Conservation (phyloP, 768 basidiomycete genomes). For the Mycena epipterygia region DNA sequence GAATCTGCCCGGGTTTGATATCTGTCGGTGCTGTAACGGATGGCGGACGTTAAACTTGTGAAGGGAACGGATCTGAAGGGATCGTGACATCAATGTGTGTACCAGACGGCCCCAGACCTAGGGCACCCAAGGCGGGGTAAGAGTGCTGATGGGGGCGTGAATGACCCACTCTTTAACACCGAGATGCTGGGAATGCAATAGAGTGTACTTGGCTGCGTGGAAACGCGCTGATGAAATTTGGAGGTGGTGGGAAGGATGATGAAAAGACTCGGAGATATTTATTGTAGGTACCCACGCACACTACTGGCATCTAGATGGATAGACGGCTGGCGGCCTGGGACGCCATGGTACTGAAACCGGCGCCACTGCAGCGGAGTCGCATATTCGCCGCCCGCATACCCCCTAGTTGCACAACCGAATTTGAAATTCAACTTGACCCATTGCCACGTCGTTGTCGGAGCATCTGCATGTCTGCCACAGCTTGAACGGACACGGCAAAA, state of each 20-base stretch:
- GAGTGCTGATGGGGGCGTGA: neutral
- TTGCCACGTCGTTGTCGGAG: slow-evolving; percentile 25
- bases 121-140: neutral
- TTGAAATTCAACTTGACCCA: neutral
- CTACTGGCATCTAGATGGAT: no score
- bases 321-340: neutral
- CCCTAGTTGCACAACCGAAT: neutral
- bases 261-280: no score
- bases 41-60: no score
- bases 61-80: no score
- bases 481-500: neutral
- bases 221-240: neutral
- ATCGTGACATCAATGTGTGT: no score
- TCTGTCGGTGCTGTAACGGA: no score
- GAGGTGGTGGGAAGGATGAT: neutral
- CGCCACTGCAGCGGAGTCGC: slow-evolving; percentile 2
- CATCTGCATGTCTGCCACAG: neutral
- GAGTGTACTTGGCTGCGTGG: neutral
- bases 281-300: neutral
- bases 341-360: slow-evolving; percentile 14
- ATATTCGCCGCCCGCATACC: neutral
- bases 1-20: no score
- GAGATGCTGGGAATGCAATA: neutral
- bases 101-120: no score
- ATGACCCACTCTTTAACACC: neutral